Evolutionary conservation across 768 basidiomycete species (phyloP).

Genomic region (Tylopilus sp.): DNA sequence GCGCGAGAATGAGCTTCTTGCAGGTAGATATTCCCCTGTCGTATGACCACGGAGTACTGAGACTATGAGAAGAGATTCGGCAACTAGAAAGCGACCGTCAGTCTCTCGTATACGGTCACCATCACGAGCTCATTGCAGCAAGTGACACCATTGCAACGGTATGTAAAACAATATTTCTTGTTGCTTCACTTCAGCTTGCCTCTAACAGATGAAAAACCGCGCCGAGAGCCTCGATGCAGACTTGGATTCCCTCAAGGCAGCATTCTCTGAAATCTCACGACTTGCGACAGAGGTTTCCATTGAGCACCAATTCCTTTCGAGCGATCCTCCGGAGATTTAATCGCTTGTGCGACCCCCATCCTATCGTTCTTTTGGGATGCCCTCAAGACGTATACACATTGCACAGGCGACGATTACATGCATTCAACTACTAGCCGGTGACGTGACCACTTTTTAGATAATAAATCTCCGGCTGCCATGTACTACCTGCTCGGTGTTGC

Average conservation of each 20-base stretch:
- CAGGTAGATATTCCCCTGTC: conserved; percentile 40
- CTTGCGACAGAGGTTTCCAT: conserved; percentile 64
- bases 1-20: conserved; percentile 77
- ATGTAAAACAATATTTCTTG: conserved; percentile 22
- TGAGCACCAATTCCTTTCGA: conserved; percentile 32
- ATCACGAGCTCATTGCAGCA: conserved; percentile 91
- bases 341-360: background rate
- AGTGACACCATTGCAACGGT: conserved; percentile 89
- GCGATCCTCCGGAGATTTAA: background rate
- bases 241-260: conserved; percentile 73
- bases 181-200: background rate
- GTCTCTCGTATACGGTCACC: conserved; percentile 91
- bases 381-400: conserved; percentile 5
- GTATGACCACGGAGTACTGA: conserved; percentile 2
- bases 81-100: conserved; percentile 86
- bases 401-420: conserved; percentile 8
- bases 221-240: conserved; percentile 85
- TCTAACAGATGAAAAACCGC: conserved; percentile 76
- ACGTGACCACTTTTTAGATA: conserved; percentile 10
- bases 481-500: conserved; percentile 38
- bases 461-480: conserved; percentile 45
- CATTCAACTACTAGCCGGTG: background rate
- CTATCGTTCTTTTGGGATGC: too few species aligned
- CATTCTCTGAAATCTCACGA: conserved; percentile 85
- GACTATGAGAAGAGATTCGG: conserved; percentile 62